phyloP scores from a whole-genome alignment of 495 filamentous ascomycete genomes.

The Emericellopsis terricola region DNA sequence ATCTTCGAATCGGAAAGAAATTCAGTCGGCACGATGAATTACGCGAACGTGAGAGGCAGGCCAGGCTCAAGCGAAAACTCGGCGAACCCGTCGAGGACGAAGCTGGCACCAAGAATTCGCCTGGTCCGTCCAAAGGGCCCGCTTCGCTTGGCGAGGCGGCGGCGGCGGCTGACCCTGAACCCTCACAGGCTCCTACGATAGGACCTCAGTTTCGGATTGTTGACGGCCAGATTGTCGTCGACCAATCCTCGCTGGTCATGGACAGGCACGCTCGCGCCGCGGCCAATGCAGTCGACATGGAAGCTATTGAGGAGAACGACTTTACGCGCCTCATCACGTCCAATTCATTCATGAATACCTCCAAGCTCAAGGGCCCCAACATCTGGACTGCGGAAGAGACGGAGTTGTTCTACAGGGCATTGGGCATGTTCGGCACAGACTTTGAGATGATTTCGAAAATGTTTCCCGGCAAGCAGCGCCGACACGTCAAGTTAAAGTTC shows the following conservation, averaged over 20 bases:
- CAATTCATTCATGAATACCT: conserved; percentile 49
- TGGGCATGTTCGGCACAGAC: conserved; percentile 83
- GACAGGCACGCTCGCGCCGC: conserved; percentile 57
- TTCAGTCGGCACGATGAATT: conserved; percentile 50
- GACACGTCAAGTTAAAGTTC: conserved; percentile 83
- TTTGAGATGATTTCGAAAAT: conserved; percentile 74
- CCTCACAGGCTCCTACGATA: conserved; percentile 4
- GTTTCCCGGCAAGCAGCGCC: conserved; percentile 57
- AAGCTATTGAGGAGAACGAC: conserved; percentile 66
- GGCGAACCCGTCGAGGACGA: not conserved
- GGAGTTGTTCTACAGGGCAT: conserved; percentile 66
- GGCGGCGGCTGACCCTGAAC: not conserved
- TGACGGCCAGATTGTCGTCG: conserved; percentile 69
- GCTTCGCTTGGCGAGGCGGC: not conserved
- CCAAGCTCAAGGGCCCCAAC: conserved; percentile 35
- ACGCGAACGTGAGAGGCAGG: conserved; percentile 24
- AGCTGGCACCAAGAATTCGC: not conserved
- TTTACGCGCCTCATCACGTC: conserved; percentile 63
- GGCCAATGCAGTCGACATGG: conserved; percentile 33
- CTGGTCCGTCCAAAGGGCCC: not conserved
- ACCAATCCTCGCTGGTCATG: conserved; percentile 57
- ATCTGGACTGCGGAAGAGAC: conserved; percentile 64
- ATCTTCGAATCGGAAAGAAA: conserved; percentile 59
- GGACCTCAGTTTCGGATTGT: conserved; percentile 36
- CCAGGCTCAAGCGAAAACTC: conserved; percentile 19